These are phyloP conservation scores for Trichophyton schoenleinii DNA, from an alignment of 2,329 filamentous ascomycete genomes.

Conservation along the genomic window DNA sequence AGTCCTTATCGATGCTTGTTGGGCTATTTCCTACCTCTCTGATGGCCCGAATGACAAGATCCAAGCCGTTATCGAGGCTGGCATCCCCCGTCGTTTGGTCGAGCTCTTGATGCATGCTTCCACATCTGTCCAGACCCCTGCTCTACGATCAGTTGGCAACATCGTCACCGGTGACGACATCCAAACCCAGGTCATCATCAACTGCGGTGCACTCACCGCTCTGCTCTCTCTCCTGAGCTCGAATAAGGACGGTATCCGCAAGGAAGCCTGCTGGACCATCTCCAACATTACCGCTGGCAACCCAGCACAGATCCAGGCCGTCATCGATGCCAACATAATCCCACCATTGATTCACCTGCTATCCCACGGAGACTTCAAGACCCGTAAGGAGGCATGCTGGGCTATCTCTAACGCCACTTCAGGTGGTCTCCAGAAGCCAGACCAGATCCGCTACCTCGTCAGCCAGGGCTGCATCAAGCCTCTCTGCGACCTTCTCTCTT, in stretches of 20 bases:
- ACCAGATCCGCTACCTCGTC: slow-evolving; percentile 94
- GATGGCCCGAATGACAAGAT: slow-evolving; percentile 99
- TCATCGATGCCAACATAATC: slow-evolving; percentile 94
- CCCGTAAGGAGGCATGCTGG: slow-evolving; percentile 98
- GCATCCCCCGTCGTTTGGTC: slow-evolving; percentile 88
- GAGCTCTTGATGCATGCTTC: slow-evolving; percentile 97
- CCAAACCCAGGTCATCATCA: slow-evolving; percentile 98
- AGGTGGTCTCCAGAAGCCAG: slow-evolving; percentile 93
- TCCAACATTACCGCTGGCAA: slow-evolving; percentile 98
- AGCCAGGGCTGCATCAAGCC: slow-evolving; percentile 92
- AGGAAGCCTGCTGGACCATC: slow-evolving; percentile 99
- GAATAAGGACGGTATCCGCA: slow-evolving; percentile 95
- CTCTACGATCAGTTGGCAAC: slow-evolving; percentile 92
- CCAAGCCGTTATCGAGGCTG: slow-evolving; percentile 95
- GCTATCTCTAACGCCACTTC: slow-evolving; percentile 98
- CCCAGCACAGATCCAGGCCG: slow-evolving; percentile 91
- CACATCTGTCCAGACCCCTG: slow-evolving; percentile 94
- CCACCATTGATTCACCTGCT: slow-evolving; percentile 91
- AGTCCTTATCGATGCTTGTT: slow-evolving; percentile 96
- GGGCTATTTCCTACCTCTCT: slow-evolving; percentile 97
- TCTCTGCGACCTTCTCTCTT: slow-evolving; percentile 83
- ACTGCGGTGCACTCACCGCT: slow-evolving; percentile 84
- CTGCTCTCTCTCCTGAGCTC: slow-evolving; percentile 90
- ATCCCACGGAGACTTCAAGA: slow-evolving; percentile 96
- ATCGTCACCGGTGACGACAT: slow-evolving; percentile 98